These are phyloP conservation scores for Globisporangium uncinulatum DNA, from an alignment of 352 stramenopile genomes.

Conservation along the genomic window DNA sequence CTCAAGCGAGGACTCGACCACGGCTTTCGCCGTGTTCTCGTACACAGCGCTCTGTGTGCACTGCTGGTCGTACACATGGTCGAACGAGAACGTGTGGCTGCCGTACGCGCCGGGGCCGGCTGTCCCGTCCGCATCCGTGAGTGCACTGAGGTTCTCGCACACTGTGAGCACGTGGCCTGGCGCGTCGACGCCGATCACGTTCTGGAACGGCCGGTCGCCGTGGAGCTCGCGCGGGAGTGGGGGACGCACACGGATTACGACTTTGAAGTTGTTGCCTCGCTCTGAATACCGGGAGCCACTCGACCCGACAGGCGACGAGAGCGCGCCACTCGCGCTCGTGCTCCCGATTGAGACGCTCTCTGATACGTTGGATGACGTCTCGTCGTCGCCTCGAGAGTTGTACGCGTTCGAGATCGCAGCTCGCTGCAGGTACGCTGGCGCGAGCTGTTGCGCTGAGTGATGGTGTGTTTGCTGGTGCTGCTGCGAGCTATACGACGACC, in stretches of 20 bases:
- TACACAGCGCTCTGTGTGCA: conserved; percentile 90
- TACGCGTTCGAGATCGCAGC: conserved; percentile 63
- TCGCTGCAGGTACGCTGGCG: conserved; percentile 41
- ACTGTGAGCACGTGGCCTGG: conserved; percentile 85
- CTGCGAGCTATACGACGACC: conserved; percentile 21
- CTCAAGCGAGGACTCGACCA: conserved; percentile 91
- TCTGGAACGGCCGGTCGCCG: conserved; percentile 86
- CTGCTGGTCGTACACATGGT: conserved; percentile 92
- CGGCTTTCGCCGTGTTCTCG: conserved; percentile 89
- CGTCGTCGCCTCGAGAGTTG: conserved; percentile 46
- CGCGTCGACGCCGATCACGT: conserved; percentile 85
- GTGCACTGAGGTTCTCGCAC: conserved; percentile 73
- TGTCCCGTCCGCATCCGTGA: conserved; percentile 26
- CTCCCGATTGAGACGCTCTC: conserved; percentile 37
- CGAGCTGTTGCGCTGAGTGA: conserved; percentile 9
- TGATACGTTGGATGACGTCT: conserved; percentile 54
- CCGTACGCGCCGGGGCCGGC: conserved; percentile 55
- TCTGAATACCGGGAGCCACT: conserved; percentile 27
- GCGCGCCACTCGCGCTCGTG: conserved; percentile 7
- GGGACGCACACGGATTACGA: conserved; percentile 90
- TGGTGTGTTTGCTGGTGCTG: conserved; percentile 18
- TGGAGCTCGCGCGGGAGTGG: conserved; percentile 86
- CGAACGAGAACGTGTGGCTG: conserved; percentile 91
- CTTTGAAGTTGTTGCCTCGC: conserved; percentile 86
- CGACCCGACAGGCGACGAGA: conserved; percentile 32